Percentiles rank a stretch among this genome's conserved stretches.
Evolutionary conservation across 768 basidiomycete species (phyloP).

Genomic region (Tremella yokohamensis): DNA sequence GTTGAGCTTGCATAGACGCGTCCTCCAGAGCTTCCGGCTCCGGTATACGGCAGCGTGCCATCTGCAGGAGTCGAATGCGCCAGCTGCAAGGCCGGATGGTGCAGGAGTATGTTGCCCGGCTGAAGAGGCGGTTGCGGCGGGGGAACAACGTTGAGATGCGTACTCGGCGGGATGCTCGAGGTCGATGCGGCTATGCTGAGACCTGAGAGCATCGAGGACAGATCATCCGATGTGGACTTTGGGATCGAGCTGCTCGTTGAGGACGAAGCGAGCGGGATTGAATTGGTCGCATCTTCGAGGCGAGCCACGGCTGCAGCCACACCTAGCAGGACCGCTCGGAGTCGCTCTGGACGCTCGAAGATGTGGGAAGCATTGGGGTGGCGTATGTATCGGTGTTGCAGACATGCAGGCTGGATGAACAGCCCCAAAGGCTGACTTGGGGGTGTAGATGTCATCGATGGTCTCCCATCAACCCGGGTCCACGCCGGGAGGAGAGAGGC

Average conservation of each 20-base stretch:
- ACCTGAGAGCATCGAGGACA: conserved; percentile 29
- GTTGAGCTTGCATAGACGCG: conserved; percentile 16
- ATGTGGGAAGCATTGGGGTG: conserved; percentile 68
- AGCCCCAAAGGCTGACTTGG: conserved; percentile 34
- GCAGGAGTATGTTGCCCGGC: conserved; percentile 38
- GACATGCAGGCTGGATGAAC: conserved; percentile 51
- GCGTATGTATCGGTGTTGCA: conserved; percentile 62
- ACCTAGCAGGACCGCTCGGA: conserved; percentile 78
- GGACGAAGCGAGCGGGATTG: background rate
- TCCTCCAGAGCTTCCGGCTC: conserved; percentile 5
- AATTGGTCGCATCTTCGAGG: conserved; percentile 56
- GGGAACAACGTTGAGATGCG: conserved; percentile 24
- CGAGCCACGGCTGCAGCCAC: conserved; percentile 74
- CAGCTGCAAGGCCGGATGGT: conserved; percentile 41
- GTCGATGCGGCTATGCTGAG: conserved; percentile 13
- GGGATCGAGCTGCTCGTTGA: conserved; percentile 3
- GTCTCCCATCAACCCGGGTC: too few species aligned
- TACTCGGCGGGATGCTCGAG: background rate
- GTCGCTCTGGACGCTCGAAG: conserved; percentile 85
- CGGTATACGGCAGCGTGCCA: conserved; percentile 27
- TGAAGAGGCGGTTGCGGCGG: conserved; percentile 18
- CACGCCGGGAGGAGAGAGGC: too few species aligned
- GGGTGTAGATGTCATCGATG: background rate
- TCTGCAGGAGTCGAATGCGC: conserved; percentile 39
- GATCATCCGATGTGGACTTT: conserved; percentile 27